Evolutionary conservation across 768 basidiomycete genomes (phyloP), one percentile per base, ranked within the genome.

Genomic region (Sporobolomyces roseus): DNA sequence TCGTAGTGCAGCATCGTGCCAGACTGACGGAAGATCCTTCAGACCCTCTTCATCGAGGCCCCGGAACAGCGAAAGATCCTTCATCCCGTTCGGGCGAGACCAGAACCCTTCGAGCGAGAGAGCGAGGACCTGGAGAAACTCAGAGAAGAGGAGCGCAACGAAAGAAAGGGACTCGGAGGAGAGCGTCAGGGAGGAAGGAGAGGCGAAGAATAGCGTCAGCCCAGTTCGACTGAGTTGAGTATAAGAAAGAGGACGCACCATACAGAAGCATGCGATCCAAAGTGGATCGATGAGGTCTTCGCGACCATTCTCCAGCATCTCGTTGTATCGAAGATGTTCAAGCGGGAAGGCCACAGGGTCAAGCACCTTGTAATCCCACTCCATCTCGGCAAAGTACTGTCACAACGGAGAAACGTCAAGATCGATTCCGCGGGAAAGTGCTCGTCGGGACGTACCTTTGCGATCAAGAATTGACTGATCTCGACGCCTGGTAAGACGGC

Each of bases 21-120:
- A 73, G 2, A 73, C 72, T 2, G 32, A 36, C 16, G 72, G 72
- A 12, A 73, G 30, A 36, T 73, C 68, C 23, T 58, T 53, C 48
- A 73, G 25, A 23, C 64, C 72, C 5, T 6, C 10, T 60, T 73
- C 72, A 33, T 48, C 19, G 33, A 73, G 56, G 6, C 72, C 72
- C 1, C 63, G 58, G 30, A 73, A 73, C 16, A 73, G 50, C 9
- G 53, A 46, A 12, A 70, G 61, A 45, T 73, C 60, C 36, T 65
- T 64, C 23, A 27, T 36, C 14, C 62, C 65, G 9, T 43, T 17
- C 8, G 72, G 72, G 2, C 72, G 65, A 13, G 48, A 46, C 63
- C 65, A 73, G 63, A 70, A 73, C 3, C 68, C 72, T 17, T 73
- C 72, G 58, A 73, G 68, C 43, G 72, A 70, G 52, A 73, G 68